phyloP scores from a whole-genome alignment of 768 basidiomycete species.

The Daedalea quercina region DNA sequence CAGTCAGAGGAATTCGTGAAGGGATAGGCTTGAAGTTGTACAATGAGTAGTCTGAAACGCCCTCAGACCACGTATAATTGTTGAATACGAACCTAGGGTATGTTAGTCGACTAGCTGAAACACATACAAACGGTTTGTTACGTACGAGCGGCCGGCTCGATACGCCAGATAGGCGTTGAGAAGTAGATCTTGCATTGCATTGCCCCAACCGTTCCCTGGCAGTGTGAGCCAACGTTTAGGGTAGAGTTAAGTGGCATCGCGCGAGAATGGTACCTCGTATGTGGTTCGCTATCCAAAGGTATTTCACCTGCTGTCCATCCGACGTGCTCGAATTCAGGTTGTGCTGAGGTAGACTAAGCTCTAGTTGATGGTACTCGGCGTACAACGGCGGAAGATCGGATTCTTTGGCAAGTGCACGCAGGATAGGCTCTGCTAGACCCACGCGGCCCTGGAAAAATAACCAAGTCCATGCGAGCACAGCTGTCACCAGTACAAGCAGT shows the following conservation, averaged over 20 bases:
- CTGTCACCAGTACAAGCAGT: neutral
- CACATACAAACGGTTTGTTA: conserved; percentile 8
- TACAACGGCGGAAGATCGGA: conserved; percentile 37
- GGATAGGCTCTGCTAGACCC: neutral
- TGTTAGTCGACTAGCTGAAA: neutral
- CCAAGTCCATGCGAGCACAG: neutral
- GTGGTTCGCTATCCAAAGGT: conserved; percentile 45
- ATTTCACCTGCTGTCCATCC: conserved; percentile 34
- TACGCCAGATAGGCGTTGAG: conserved; percentile 29
- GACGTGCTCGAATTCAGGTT: conserved; percentile 30
- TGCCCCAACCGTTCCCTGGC: conserved; percentile 33
- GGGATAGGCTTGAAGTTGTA: conserved; percentile 46
- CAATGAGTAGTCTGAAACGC: conserved; percentile 28
- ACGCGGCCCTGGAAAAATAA: neutral
- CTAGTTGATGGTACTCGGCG: conserved; percentile 34
- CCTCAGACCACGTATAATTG: conserved; percentile 46
- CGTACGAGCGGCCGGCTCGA: conserved; percentile 29
- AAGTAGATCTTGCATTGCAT: conserved; percentile 32
- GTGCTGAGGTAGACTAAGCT: conserved; percentile 42
- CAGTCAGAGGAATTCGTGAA: conserved; percentile 45
- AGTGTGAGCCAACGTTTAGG: neutral
- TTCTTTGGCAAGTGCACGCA: neutral
- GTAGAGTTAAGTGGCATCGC: neutral
- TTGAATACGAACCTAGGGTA: conserved; percentile 39
- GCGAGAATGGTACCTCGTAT: conserved; percentile 26